These are phyloP conservation scores for Alternaria arborescens DNA, from an alignment of 2,329 filamentous ascomycete genomes.

Conservation along the genomic window DNA sequence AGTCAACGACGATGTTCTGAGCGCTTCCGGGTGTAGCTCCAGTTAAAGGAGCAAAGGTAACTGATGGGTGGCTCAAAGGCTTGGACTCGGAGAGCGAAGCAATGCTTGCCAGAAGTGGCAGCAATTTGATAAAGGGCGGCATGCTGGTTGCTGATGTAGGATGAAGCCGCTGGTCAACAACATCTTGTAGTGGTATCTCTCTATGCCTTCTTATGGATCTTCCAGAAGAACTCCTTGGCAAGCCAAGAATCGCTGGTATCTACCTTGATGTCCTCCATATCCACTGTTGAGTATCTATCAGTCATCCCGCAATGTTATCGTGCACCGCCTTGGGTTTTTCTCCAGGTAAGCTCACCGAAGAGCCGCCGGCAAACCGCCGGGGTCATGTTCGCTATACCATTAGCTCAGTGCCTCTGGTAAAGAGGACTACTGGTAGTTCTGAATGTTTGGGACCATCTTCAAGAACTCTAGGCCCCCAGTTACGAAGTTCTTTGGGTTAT, in stretches of 20 bases:
- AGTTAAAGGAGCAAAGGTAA: neutral
- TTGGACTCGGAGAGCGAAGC: conserved; percentile 1
- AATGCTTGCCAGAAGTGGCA: neutral
- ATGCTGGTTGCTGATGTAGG: neutral
- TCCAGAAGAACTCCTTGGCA: neutral
- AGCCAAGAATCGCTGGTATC: neutral
- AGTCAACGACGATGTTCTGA: conserved; percentile 31
- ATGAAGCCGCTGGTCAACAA: neutral
- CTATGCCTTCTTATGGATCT: neutral
- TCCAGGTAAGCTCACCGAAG: neutral
- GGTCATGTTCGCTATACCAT: neutral
- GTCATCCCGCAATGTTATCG: neutral
- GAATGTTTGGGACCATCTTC: neutral
- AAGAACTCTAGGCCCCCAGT: neutral
- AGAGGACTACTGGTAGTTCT: neutral
- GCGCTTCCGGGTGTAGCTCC: neutral
- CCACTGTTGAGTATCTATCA: conserved; percentile 1
- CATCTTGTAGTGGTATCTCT: neutral
- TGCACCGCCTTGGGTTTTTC: neutral
- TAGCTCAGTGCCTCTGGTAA: neutral
- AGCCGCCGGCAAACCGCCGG: neutral
- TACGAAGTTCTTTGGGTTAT: neutral
- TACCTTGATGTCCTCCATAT: conserved; percentile 4
- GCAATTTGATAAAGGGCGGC: neutral
- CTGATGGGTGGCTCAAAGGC: neutral